Conservation (phyloP, 495 filamentous ascomycete species). For the Aspergillus campestris region DNA sequence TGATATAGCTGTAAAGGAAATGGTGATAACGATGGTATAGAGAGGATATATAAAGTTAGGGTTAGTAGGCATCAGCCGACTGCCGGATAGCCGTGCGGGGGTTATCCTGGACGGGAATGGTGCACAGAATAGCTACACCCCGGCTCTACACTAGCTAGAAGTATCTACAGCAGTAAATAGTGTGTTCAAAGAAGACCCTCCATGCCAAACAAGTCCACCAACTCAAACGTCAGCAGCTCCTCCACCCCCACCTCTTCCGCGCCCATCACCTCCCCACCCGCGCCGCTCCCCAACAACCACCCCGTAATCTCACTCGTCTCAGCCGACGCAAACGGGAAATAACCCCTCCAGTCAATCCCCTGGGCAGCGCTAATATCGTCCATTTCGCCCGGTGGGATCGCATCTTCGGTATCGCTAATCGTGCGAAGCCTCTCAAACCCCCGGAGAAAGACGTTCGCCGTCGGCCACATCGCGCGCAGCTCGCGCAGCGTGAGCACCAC, state of each 20-base stretch:
- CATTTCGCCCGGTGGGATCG: conserved; percentile 5
- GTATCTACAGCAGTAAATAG: too few species aligned
- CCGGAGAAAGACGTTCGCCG: conserved; percentile 21
- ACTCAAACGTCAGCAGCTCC: not conserved
- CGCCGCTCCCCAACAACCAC: conserved; percentile 2
- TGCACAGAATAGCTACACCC: too few species aligned
- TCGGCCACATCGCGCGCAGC: conserved; percentile 25
- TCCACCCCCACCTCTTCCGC: not conserved
- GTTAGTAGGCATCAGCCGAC: too few species aligned
- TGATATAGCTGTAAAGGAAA: too few species aligned
- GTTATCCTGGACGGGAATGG: too few species aligned
- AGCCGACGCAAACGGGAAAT: conserved; percentile 21
- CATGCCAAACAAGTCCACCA: conserved; percentile 1
- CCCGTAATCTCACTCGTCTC: conserved; percentile 17
- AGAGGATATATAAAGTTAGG: too few species aligned
- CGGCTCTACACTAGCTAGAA: too few species aligned
- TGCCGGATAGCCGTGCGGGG: too few species aligned
- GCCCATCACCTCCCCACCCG: not conserved
- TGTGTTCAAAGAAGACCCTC: conserved; percentile 1
- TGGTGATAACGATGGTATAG: too few species aligned
- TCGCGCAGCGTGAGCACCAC: conserved; percentile 19
- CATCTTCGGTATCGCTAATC: not conserved
- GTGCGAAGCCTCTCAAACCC: conserved; percentile 22
- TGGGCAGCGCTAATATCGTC: conserved; percentile 6
- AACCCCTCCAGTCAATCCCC: conserved; percentile 20